Evolutionary conservation across 306 rosid species (phyloP).

Genomic region (Crataegus laevigata): DNA sequence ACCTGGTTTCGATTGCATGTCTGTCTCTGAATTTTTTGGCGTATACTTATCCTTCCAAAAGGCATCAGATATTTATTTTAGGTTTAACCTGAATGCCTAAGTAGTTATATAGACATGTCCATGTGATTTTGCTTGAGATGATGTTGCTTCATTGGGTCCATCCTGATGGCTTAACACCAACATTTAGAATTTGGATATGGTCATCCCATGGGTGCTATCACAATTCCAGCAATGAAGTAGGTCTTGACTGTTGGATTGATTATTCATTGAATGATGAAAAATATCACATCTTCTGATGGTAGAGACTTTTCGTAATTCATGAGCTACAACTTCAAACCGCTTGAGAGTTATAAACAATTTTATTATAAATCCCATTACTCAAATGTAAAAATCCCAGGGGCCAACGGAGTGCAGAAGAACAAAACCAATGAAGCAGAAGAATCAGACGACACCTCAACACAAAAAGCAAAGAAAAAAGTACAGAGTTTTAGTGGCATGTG

Average conservation of each 20-base stretch:
- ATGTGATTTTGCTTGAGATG: slow-evolving; percentile 1
- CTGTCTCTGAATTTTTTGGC: not conserved
- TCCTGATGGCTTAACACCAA: not conserved
- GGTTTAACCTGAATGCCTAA: no score
- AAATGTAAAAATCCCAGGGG: slow-evolving; percentile 31
- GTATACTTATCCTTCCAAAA: not conserved
- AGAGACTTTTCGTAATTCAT: no score
- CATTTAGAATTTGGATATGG: not conserved
- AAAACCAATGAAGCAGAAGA: slow-evolving; percentile 64
- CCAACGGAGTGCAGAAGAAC: slow-evolving; percentile 52
- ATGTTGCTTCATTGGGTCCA: not conserved
- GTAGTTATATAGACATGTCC: not conserved
- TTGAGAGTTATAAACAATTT: no score
- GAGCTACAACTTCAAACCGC: no score
- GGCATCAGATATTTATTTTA: no score
- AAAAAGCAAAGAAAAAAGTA: slow-evolving; percentile 36
- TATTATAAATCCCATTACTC: no score
- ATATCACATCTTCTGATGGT: no score
- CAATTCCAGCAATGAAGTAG: no score
- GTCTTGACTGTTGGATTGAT: no score
- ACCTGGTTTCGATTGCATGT: no score
- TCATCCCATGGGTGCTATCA: no score
- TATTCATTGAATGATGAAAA: no score
- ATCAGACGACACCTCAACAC: slow-evolving; percentile 73
- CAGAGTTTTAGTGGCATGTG: slow-evolving; percentile 46